Conservation (phyloP, 352 stramenopile genomes). For the Globisporangium nunn region DNA sequence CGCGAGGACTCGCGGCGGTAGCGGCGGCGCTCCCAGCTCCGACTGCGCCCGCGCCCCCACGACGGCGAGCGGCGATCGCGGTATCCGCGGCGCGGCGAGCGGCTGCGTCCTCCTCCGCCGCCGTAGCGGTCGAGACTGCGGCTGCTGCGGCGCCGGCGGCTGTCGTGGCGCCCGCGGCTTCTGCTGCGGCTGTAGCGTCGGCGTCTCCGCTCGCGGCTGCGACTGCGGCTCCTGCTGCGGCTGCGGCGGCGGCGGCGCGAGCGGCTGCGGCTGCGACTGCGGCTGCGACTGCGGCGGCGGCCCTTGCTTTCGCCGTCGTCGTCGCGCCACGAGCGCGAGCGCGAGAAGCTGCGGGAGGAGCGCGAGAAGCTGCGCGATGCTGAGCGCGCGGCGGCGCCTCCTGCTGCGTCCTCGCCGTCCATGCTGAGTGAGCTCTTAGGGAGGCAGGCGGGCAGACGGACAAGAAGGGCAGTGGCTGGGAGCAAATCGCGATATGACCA, state of each 20-base stretch:
- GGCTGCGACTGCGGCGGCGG: neutral
- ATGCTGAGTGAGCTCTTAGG: neutral
- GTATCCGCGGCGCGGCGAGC: conserved; percentile 4
- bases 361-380: neutral
- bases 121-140: conserved; percentile 6
- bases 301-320: neutral
- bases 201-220: neutral
- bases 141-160: conserved; percentile 4
- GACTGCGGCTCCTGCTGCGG: neutral
- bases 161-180: conserved; percentile 2
- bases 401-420: neutral
- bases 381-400: neutral
- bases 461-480: neutral
- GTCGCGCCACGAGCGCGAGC: neutral
- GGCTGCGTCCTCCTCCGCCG: conserved; percentile 5
- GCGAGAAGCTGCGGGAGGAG: neutral
- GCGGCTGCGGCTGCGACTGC: neutral
- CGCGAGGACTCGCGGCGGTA: conserved; percentile 6
- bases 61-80: conserved; percentile 7
- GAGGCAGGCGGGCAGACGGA: too few species aligned
- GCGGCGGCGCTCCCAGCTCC: conserved; percentile 1
- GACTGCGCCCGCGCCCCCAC: neutral
- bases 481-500: neutral
- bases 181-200: conserved; percentile 3
- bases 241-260: conserved; percentile 2